Conservation (phyloP, 176 grass and related monocot species). For the Oryza punctata region DNA sequence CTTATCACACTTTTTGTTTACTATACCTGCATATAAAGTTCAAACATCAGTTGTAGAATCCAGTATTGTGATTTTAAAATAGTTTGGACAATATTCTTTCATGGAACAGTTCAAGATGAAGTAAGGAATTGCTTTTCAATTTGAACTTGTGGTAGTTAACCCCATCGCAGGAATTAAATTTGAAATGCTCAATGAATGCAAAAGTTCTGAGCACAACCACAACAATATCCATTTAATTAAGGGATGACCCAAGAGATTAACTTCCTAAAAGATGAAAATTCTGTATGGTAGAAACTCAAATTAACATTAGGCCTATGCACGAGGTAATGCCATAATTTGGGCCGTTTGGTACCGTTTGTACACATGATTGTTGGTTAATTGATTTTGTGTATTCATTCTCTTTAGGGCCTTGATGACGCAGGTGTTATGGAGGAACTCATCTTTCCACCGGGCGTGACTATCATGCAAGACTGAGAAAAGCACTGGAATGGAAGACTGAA, state of each 20-base stretch:
- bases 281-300: not conserved
- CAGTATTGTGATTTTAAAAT: not conserved
- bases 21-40: constrained; percentile 25
- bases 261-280: not conserved
- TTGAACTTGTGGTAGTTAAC: not conserved
- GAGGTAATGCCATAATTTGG: no score
- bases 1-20: constrained; percentile 53
- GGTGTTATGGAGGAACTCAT: no score
- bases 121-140: not conserved
- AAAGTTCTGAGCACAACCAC: not conserved
- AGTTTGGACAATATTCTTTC: not conserved
- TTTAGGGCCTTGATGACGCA: no score
- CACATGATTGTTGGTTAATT: no score
- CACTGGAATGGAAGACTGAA: no score
- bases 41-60: constrained; percentile 2
- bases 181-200: not conserved
- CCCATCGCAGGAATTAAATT: not conserved
- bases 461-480: no score
- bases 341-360: no score
- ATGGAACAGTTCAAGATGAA: not conserved
- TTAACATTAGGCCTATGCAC: no score
- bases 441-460: no score
- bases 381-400: no score
- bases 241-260: not conserved
- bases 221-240: not conserved